phyloP scores from a whole-genome alignment of 148 eudicot species.

The Silene uniflora region DNA sequence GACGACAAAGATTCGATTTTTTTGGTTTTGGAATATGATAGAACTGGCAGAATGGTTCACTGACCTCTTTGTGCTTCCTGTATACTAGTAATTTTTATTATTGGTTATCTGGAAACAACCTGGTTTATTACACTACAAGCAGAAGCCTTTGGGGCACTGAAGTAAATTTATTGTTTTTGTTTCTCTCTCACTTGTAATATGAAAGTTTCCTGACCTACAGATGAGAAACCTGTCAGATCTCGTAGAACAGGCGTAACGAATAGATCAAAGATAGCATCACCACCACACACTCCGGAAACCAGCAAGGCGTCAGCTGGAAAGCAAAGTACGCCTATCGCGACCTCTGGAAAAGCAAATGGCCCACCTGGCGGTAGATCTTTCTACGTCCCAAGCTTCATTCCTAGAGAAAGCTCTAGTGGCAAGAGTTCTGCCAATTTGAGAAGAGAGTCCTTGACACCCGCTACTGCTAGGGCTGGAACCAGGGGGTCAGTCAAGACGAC shows the following conservation, averaged over 20 bases:
- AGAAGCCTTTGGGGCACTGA: too few species aligned
- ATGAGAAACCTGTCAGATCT: slow-evolving; percentile 57
- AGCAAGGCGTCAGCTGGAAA: slow-evolving; percentile 37
- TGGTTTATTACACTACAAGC: too few species aligned
- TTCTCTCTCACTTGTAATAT: neutral
- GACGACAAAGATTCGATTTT: too few species aligned
- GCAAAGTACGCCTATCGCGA: slow-evolving; percentile 33
- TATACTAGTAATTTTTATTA: too few species aligned
- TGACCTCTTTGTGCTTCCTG: too few species aligned
- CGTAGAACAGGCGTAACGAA: slow-evolving; percentile 41
- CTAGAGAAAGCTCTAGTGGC: slow-evolving; percentile 57
- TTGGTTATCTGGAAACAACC: too few species aligned
- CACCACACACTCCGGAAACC: slow-evolving; percentile 42
- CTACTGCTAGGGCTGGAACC: slow-evolving; percentile 23
- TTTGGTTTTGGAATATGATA: too few species aligned
- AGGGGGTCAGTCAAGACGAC: slow-evolving; percentile 38
- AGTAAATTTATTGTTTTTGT: neutral
- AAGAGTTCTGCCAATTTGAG: slow-evolving; percentile 39
- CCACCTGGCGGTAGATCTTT: slow-evolving; percentile 45
- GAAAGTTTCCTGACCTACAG: slow-evolving; percentile 37
- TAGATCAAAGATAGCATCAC: slow-evolving; percentile 39
- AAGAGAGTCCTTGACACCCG: slow-evolving; percentile 54
- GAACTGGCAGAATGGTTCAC: too few species aligned
- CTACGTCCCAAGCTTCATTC: slow-evolving; percentile 54
- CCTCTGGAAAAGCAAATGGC: slow-evolving; percentile 41